These are phyloP conservation scores for Xylariaceae sp. DNA, from an alignment of 2,329 filamentous ascomycete species.

Conservation along the genomic window DNA sequence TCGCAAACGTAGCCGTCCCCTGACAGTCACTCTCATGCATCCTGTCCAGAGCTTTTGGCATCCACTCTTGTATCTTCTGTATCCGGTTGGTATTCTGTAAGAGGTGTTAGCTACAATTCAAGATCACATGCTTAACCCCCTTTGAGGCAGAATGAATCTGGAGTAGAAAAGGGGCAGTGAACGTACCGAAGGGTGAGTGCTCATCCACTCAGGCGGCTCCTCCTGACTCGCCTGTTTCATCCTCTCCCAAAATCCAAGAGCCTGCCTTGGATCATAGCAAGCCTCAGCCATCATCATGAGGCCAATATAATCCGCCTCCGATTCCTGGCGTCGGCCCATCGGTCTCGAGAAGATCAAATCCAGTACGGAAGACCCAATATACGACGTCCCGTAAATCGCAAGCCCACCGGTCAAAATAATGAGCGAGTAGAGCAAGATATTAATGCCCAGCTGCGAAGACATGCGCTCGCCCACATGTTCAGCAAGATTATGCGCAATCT, in stretches of 20 bases:
- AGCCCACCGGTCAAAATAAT: slow-evolving; percentile 46
- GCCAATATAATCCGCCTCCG: slow-evolving; percentile 75
- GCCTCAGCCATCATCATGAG: slow-evolving; percentile 78
- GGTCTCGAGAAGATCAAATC: slow-evolving; percentile 62
- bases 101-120: slow-evolving; percentile 1
- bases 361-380: slow-evolving; percentile 45
- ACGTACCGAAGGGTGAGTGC: slow-evolving; percentile 68
- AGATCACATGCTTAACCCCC: too few species aligned
- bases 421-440: slow-evolving; percentile 45
- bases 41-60: slow-evolving; percentile 53
- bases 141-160: background rate
- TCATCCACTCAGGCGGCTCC: slow-evolving; percentile 64
- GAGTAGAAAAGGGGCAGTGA: background rate
- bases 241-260: slow-evolving; percentile 60
- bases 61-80: slow-evolving; percentile 59
- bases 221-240: slow-evolving; percentile 51
- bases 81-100: slow-evolving; percentile 55
- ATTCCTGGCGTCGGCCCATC: slow-evolving; percentile 66
- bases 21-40: slow-evolving; percentile 49
- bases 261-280: slow-evolving; percentile 67
- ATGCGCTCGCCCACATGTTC: slow-evolving; percentile 62
- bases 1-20: slow-evolving; percentile 48
- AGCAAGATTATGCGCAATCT: slow-evolving; percentile 72
- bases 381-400: slow-evolving; percentile 38
- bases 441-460: slow-evolving; percentile 48